phyloP scores from a whole-genome alignment of 2,329 filamentous ascomycete species.

The Hawksworthiomyces lignivorus region DNA sequence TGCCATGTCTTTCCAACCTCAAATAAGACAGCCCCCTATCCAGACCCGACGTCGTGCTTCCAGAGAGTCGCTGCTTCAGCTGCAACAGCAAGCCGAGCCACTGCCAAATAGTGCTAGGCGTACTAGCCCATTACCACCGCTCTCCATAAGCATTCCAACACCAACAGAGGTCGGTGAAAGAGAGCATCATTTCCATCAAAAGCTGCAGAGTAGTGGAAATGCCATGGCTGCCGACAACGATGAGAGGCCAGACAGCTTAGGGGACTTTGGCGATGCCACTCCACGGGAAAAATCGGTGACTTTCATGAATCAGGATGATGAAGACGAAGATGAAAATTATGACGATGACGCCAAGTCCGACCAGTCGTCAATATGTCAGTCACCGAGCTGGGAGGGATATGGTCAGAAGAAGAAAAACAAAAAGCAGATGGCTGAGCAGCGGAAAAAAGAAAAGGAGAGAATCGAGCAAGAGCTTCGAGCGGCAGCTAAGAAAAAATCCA shows the following conservation, averaged over 20 bases:
- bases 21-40: constrained; percentile 14
- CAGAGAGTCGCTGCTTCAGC: constrained; percentile 13
- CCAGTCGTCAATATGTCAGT: constrained; percentile 49
- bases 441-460: constrained; percentile 35
- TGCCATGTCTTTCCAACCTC: constrained; percentile 7
- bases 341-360: constrained; percentile 31
- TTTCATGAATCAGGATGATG: constrained; percentile 27
- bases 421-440: constrained; percentile 33
- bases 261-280: constrained; percentile 19
- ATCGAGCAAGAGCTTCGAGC: neutral
- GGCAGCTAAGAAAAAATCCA: constrained; percentile 18
- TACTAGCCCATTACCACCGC: constrained; percentile 16
- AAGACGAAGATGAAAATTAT: constrained; percentile 13
- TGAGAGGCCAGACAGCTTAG: constrained; percentile 10
- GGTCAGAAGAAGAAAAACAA: constrained; percentile 45
- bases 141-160: constrained; percentile 24
- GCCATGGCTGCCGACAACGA: constrained; percentile 5
- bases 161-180: constrained; percentile 1
- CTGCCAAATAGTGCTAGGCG: constrained; percentile 19
- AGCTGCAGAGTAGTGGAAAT: neutral
- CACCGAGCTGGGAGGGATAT: constrained; percentile 55
- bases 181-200: neutral
- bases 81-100: constrained; percentile 18
- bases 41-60: constrained; percentile 19
- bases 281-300: constrained; percentile 32